A percentile compares a stretch with the other conserved stretches of the same genome.
Conservation (phyloP, 1,284 basidiomycete genomes). For the Cryptococcus sp. region DNA sequence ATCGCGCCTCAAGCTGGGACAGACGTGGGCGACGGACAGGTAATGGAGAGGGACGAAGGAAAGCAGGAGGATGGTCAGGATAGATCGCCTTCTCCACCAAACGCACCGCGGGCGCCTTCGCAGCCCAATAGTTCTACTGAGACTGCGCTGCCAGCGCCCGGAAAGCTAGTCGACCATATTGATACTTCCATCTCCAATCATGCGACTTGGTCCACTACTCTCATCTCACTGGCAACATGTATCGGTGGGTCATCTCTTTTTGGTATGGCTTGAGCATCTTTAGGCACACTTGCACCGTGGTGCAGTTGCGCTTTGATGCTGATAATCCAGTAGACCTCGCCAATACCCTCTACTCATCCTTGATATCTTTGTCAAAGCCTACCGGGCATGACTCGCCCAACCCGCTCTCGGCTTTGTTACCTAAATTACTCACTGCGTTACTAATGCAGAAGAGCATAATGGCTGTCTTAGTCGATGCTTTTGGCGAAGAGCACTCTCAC, state of each 20-base stretch:
- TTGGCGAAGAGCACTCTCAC: slow-evolving; percentile 8
- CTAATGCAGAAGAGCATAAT: slow-evolving; percentile 15
- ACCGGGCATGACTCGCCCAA: background rate
- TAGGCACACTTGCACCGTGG: background rate
- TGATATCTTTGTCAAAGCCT: background rate
- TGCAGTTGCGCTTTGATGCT: background rate
- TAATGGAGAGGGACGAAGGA: background rate
- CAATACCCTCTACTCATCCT: slow-evolving; percentile 2
- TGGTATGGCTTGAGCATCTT: background rate
- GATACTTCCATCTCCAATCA: background rate
- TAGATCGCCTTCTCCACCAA: background rate
- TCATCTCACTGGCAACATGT: slow-evolving; percentile 11
- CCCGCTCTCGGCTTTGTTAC: slow-evolving; percentile 6
- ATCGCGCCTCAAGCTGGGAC: background rate
- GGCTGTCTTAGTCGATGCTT: background rate
- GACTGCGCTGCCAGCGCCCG: too few species aligned
- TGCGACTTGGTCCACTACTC: slow-evolving; percentile 8
- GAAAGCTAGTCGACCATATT: background rate
- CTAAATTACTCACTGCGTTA: slow-evolving; percentile 4
- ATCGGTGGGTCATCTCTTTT: slow-evolving; percentile 6
- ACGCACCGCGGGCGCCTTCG: background rate
- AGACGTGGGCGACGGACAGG: background rate
- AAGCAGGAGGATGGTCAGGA: background rate
- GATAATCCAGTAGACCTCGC: slow-evolving; percentile 6
- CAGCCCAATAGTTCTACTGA: background rate